Evolutionary conservation across 257 asterid genomes (phyloP).

Genomic region (Solanum neorickii): DNA sequence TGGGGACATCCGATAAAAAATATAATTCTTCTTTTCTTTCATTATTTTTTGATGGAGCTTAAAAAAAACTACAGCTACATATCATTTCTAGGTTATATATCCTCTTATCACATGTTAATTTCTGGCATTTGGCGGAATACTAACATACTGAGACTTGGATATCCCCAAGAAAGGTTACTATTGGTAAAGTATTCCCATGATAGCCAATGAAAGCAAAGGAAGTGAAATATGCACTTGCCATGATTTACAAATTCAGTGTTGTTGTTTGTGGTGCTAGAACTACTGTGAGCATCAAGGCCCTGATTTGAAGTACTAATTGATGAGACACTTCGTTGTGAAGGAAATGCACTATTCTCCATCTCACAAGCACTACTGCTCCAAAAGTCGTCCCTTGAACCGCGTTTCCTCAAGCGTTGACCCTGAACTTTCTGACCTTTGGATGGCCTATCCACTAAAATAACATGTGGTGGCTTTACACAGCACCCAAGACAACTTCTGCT

Average conservation of each 20-base stretch:
- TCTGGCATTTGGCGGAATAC: background rate
- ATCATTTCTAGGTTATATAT: background rate
- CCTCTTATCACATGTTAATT: background rate
- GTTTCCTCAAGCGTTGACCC: slow-evolving; percentile 54
- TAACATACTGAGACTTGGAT: background rate
- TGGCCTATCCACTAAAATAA: slow-evolving; percentile 71
- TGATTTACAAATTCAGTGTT: slow-evolving; percentile 67
- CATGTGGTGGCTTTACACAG: slow-evolving; percentile 61
- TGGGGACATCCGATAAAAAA: background rate
- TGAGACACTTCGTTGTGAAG: slow-evolving; percentile 73
- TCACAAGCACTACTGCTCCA: slow-evolving; percentile 85
- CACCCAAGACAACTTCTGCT: slow-evolving; percentile 98
- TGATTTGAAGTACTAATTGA: slow-evolving; percentile 77
- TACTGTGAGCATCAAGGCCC: slow-evolving; percentile 45
- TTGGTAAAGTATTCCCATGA: background rate
- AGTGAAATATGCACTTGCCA: slow-evolving; percentile 33
- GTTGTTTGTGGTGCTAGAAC: slow-evolving; percentile 49
- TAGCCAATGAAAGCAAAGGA: background rate
- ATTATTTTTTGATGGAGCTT: background rate
- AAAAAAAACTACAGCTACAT: background rate
- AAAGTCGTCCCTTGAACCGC: slow-evolving; percentile 45
- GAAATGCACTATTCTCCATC: slow-evolving; percentile 78
- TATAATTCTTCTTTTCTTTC: background rate
- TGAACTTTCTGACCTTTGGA: slow-evolving; percentile 56
- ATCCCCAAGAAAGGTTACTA: background rate